Evolutionary conservation across 345 rosid species (phyloP).

Genomic region (Citrus maxima): DNA sequence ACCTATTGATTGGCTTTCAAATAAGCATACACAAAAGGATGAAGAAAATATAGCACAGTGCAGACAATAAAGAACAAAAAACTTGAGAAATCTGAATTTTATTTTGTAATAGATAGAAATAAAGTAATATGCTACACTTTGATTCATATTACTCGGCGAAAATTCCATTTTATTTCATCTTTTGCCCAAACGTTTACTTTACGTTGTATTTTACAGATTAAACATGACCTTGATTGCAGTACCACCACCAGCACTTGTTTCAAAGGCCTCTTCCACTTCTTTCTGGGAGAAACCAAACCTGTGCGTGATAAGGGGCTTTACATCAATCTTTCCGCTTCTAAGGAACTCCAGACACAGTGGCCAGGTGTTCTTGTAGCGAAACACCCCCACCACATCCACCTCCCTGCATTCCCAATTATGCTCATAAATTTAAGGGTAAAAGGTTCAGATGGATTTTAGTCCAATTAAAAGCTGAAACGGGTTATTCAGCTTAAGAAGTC

Average conservation of each 20-base stretch:
- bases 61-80: not conserved
- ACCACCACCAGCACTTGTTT: constrained; percentile 84
- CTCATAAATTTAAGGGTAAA: no score
- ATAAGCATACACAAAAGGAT: not conserved
- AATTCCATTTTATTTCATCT: constrained; percentile 1
- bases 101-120: not conserved
- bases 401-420: constrained; percentile 43
- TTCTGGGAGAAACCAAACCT: constrained; percentile 81
- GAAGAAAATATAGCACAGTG: not conserved
- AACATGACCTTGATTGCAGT: constrained; percentile 91
- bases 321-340: constrained; percentile 77
- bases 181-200: not conserved
- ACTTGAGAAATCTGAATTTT: not conserved
- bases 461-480: not conserved
- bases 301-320: constrained; percentile 84
- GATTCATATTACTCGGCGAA: not conserved
- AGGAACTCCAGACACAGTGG: constrained; percentile 76
- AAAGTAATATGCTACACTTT: not conserved
- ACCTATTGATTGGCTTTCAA: not conserved
- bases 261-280: constrained; percentile 83
- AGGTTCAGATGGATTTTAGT: no score
- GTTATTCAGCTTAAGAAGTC: no score
- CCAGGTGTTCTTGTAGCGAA: constrained; percentile 83
- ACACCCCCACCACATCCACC: constrained; percentile 77
- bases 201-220: constrained; percentile 40